Base-by-base conservation (phyloP, 495 filamentous ascomycete species). In the Penicillium tannophilum region DNA sequence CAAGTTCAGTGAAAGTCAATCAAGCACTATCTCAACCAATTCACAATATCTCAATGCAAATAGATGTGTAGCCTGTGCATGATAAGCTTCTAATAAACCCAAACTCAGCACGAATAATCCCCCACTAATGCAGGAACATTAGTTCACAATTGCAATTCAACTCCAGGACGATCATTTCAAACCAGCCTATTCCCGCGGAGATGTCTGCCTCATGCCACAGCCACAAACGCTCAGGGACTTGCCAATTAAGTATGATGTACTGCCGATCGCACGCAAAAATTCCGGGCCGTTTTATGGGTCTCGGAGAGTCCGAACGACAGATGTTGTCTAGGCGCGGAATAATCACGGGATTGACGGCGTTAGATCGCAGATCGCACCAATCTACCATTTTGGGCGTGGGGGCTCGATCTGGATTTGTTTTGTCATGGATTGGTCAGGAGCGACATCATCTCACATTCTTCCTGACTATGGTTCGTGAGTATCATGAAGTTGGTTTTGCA, bases 1-100 rank as follows among this genome's bases (percentile, higher is more conserved):
- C 53, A 61, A 60, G 49, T 60, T 17, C 19, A 47, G 41, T 52
- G 48, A 36, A 26, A 24, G 26, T 46, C 19, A 49, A 49, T n/a
- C 2, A 46, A 46, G 43, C 43, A 46, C 43, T 47, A 1, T 14
- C 19, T 26, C 10, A n/a, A 45, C n/a, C 1, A 19, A 23, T 23
- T 19, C 39, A 17, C 14, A n/a, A 42, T 42, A 6, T 42, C 14
- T 16, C 39, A 42, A 11, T 11, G 20, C 14, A 42, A 28, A 28
- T 28, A 4, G 28, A 4, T 28, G 6, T 28, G 28, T 28, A 28
- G 28, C 4, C 6, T 28, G 28, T 28, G 20, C 20, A 2, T 23
- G 20, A 23, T 23, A 28, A 28, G 6, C 28, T 7, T 28, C 28
- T 23, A 28, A 28, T 28, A 28, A 28, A 28, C 28, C 43, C 11